phyloP scores from a whole-genome alignment of 768 basidiomycete genomes.

The Hericium rajendrae region DNA sequence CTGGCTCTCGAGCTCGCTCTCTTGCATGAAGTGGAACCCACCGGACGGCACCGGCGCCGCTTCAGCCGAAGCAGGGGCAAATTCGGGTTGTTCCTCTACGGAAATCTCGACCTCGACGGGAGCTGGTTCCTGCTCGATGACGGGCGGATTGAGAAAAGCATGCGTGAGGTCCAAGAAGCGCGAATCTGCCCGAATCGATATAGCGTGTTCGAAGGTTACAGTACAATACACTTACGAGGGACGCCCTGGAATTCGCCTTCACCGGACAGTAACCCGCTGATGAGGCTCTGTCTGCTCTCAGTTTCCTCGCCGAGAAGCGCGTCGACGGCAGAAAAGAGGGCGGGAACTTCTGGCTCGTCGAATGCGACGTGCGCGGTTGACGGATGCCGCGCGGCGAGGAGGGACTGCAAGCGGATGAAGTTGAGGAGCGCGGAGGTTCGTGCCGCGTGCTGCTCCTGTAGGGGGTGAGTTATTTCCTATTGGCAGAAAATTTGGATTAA shows the following conservation, averaged over 20 bases:
- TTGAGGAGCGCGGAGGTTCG: constrained; percentile 44
- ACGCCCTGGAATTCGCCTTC: constrained; percentile 54
- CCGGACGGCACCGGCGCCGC: constrained; percentile 28
- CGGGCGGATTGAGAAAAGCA: constrained; percentile 38
- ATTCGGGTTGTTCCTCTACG: background rate
- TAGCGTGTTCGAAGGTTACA: constrained; percentile 2
- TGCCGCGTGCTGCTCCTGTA: constrained; percentile 33
- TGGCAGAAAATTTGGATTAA: constrained; percentile 6
- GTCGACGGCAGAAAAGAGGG: constrained; percentile 43
- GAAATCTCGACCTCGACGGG: background rate
- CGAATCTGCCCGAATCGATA: constrained; percentile 34
- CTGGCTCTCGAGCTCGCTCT: constrained; percentile 52
- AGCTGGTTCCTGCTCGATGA: background rate
- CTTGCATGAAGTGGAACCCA: constrained; percentile 73
- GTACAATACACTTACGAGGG: constrained; percentile 39
- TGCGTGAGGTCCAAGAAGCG: constrained; percentile 51
- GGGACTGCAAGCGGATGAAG: constrained; percentile 48
- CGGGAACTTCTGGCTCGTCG: constrained; percentile 41
- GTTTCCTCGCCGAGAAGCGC: constrained; percentile 47
- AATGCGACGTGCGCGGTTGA: constrained; percentile 33
- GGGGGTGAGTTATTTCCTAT: no score
- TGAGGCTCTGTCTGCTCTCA: constrained; percentile 37
- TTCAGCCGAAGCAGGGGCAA: constrained; percentile 4
- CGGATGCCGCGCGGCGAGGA: constrained; percentile 36
- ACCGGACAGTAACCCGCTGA: constrained; percentile 48